Conservation (phyloP, 2,329 filamentous ascomycete genomes). For the Botrytis hyacinthi region DNA sequence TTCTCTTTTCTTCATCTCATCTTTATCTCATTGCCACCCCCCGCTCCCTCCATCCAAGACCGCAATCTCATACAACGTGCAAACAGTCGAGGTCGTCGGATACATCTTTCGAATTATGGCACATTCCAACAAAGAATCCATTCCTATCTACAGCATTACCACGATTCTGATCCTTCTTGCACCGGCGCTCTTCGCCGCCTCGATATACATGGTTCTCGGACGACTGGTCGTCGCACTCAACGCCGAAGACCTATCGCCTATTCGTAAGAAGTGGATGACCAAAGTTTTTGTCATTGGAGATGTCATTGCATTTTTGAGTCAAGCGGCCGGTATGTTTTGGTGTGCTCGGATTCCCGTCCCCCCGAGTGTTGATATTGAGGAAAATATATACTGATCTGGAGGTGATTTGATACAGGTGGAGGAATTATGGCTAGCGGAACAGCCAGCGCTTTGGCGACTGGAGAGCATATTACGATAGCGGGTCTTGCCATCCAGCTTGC, state of each 20-base stretch:
- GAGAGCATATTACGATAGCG: conserved; percentile 45
- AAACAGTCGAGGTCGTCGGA: not conserved
- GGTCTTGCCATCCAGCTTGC: conserved; percentile 50
- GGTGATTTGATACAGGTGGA: conserved; percentile 15
- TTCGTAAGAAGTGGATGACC: not conserved
- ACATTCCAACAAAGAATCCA: not conserved
- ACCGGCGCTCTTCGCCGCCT: conserved; percentile 8
- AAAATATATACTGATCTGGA: not conserved
- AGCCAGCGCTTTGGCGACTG: conserved; percentile 39
- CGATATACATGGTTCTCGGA: conserved; percentile 15
- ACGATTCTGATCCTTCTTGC: conserved; percentile 5
- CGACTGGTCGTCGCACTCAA: not conserved
- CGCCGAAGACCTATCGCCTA: not conserved
- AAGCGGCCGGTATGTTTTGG: not conserved
- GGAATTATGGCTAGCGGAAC: conserved; percentile 19
- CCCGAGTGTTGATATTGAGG: not conserved
- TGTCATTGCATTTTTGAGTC: conserved; percentile 2
- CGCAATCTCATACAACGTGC: not conserved
- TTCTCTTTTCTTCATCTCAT: not conserved
- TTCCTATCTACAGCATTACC: conserved; percentile 1
- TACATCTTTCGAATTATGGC: not conserved
- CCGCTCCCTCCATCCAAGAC: no score
- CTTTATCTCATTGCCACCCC: not conserved
- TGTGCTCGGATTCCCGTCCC: no score
- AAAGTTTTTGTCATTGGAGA: conserved; percentile 6